Base-by-base conservation (phyloP, 2,329 filamentous ascomycete genomes). In the Pyricularia sp. region DNA sequence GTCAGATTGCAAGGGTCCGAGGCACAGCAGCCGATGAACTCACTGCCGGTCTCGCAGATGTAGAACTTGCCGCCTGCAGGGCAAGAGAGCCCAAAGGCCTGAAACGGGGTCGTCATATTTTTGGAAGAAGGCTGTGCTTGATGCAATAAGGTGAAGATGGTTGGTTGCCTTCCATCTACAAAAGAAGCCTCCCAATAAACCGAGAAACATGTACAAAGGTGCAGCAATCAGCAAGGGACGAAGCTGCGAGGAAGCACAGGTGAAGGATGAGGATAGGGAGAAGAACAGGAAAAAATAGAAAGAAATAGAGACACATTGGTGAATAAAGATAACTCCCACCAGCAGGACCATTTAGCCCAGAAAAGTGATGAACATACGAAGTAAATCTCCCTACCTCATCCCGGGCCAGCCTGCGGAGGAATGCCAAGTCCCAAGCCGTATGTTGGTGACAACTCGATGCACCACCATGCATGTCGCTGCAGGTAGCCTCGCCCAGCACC, bases 11-110 rank as follows among this genome's bases (percentile, higher is more conserved):
- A 78, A 6, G 76, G 74, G 49, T 78, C 71, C 5, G 66, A 65
- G 10, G 66, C 68, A 68, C 77, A 78, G 68, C 77, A 78, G 6
- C 77, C 77, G 26, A 78, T 71, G 60, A 78, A 79, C 4, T 69
- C 71, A 19, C 72, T 68, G 9, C 67, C 65, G 6, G 68, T 40
- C 60, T 66, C 66, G 64, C 75, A 77, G 19, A 75, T 71, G 65
- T 75, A 73, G 70, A 76, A 77, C 1, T 65, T 67, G 3, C 74
- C 73, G 12, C 71, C 73, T 4, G 33, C 68, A 3, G 75, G 74
- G 57, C 76, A 77, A 0, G 70, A 70, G 28, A 74, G 71, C 1
- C 71, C 70, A 44, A 74, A 71, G 2, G 30, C 61, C 24, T 70
- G 26, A 40, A 28, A 61, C 35, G 49, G 26, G 35, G 4, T 57